A percentile compares a stretch with the other conserved stretches of the same genome.
phyloP scores from a whole-genome alignment of 768 basidiomycete species.

The Leccinum olivaceopallidum region DNA sequence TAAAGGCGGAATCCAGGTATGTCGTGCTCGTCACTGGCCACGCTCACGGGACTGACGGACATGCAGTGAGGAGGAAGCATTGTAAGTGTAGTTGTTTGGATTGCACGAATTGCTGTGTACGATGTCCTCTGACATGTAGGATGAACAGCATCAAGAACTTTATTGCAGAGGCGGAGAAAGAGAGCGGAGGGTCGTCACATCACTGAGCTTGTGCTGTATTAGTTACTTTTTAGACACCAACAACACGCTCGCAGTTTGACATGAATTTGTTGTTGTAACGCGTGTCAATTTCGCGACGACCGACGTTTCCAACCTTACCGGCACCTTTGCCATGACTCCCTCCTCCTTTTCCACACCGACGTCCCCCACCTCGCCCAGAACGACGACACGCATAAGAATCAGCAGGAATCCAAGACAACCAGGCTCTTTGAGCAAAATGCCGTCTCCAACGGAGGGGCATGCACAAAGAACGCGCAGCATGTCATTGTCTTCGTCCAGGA shows the following conservation, averaged over 20 bases:
- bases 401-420: slow-evolving; percentile 16
- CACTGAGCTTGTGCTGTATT: slow-evolving; percentile 19
- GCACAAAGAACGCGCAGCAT: slow-evolving; percentile 1
- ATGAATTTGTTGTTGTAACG: neutral
- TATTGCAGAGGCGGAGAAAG: slow-evolving; percentile 82
- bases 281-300: slow-evolving; percentile 1
- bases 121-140: slow-evolving; percentile 44
- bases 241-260: neutral
- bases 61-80: slow-evolving; percentile 77
- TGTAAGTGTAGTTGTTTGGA: slow-evolving; percentile 51
- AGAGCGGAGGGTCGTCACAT: slow-evolving; percentile 45
- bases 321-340: slow-evolving; percentile 1
- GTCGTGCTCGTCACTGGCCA: slow-evolving; percentile 28
- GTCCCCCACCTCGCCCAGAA: slow-evolving; percentile 15
- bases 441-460: neutral
- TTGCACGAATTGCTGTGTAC: slow-evolving; percentile 23
- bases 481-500: slow-evolving; percentile 8
- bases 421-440: neutral
- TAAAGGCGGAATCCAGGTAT: slow-evolving; percentile 69
- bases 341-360: slow-evolving; percentile 22
- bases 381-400: slow-evolving; percentile 15
- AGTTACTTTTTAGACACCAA: slow-evolving; percentile 4
- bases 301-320: neutral
- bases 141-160: slow-evolving; percentile 75
- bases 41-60: slow-evolving; percentile 8